Percentiles rank a stretch among this genome's conserved stretches.
phyloP scores from a whole-genome alignment of 2,329 filamentous ascomycete species.

The Fusarium verticillioides region DNA sequence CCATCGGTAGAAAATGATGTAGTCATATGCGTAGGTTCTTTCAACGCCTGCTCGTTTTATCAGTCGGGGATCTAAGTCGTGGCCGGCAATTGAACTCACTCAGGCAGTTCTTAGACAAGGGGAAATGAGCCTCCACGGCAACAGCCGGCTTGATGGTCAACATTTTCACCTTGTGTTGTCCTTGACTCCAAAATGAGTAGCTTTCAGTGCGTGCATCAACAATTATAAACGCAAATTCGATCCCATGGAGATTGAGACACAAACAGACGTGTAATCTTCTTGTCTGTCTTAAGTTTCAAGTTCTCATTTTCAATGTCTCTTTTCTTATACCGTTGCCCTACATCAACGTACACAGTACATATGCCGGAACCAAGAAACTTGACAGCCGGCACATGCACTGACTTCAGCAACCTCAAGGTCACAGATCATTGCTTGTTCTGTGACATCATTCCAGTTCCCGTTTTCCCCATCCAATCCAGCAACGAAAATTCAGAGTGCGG shows the following conservation, averaged over 20 bases:
- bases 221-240: background rate
- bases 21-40: background rate
- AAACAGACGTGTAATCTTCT: background rate
- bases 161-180: background rate
- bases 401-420: background rate
- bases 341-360: background rate
- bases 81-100: background rate
- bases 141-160: background rate
- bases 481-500: background rate
- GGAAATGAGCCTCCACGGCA: background rate
- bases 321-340: background rate
- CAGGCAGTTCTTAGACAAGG: background rate
- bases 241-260: background rate
- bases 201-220: background rate
- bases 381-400: background rate
- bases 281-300: background rate
- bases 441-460: background rate
- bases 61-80: fast-evolving
- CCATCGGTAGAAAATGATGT: constrained; percentile 24
- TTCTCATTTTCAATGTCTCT: background rate
- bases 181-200: fast-evolving
- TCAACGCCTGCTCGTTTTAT: background rate
- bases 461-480: background rate
- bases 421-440: constrained; percentile 2
- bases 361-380: background rate